Evolutionary conservation across 495 filamentous ascomycete genomes (phyloP).

Genomic region (Penicillium egyptiacum): DNA sequence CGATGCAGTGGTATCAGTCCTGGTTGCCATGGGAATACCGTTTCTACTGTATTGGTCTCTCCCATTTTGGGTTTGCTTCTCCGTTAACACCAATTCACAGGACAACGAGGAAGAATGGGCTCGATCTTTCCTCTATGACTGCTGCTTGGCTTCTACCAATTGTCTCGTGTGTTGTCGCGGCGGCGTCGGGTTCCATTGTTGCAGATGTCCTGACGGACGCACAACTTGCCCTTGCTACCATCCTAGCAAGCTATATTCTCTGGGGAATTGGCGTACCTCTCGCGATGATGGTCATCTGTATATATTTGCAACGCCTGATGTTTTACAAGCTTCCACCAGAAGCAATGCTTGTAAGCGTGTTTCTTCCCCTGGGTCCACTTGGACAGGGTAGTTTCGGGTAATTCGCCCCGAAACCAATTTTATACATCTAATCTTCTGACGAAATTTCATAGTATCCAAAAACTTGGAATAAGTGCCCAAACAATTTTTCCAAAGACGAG

Average conservation of each 20-base stretch:
- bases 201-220: slow-evolving; percentile 52
- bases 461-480: slow-evolving; percentile 54
- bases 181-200: slow-evolving; percentile 56
- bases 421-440: background rate
- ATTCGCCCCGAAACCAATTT: background rate
- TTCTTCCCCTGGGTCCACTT: slow-evolving; percentile 61
- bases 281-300: slow-evolving; percentile 53
- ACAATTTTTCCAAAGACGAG: slow-evolving; percentile 50
- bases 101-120: slow-evolving; percentile 29
- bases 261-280: slow-evolving; percentile 61
- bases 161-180: slow-evolving; percentile 57
- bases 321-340: slow-evolving; percentile 56
- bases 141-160: slow-evolving; percentile 63
- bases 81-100: too few relatives aligned
- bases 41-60: slow-evolving; percentile 52
- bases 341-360: slow-evolving; percentile 60
- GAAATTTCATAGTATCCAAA: background rate
- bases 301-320: slow-evolving; percentile 62
- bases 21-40: slow-evolving; percentile 51
- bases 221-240: slow-evolving; percentile 55
- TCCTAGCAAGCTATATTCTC: slow-evolving; percentile 56
- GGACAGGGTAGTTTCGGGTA: slow-evolving; percentile 58
- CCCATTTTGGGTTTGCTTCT: too few relatives aligned
- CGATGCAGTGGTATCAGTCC: slow-evolving; percentile 52
- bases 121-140: slow-evolving; percentile 51